phyloP scores from a whole-genome alignment of 2,329 filamentous ascomycete genomes.

The Penicillium sp. region DNA sequence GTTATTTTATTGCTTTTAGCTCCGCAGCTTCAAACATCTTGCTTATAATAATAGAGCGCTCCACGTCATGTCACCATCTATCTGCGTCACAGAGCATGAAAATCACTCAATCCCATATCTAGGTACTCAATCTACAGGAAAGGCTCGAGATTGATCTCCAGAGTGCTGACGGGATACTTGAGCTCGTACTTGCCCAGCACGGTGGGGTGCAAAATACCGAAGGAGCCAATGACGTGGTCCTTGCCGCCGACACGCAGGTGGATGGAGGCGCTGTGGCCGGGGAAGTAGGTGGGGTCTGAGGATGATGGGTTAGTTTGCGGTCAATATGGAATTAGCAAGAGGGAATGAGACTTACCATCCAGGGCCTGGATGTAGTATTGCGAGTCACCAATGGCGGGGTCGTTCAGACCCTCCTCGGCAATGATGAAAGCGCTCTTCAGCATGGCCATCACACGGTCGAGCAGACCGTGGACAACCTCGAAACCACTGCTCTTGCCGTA shows the following conservation, averaged over 20 bases:
- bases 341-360: slow-evolving; percentile 62
- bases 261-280: slow-evolving; percentile 85
- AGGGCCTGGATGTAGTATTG: slow-evolving; percentile 96
- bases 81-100: slow-evolving; percentile 27
- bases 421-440: slow-evolving; percentile 81
- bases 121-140: slow-evolving; percentile 68
- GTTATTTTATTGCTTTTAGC: slow-evolving; percentile 28
- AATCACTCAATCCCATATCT: slow-evolving; percentile 7
- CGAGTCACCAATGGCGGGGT: slow-evolving; percentile 63
- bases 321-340: neutral
- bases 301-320: slow-evolving; percentile 7
- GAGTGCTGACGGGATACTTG: slow-evolving; percentile 87
- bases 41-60: slow-evolving; percentile 20
- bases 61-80: slow-evolving; percentile 36
- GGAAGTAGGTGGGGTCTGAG: slow-evolving; percentile 83
- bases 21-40: slow-evolving; percentile 22
- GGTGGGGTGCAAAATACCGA: slow-evolving; percentile 91
- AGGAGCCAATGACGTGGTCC: slow-evolving; percentile 79
- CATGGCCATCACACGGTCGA: slow-evolving; percentile 93
- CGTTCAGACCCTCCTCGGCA: slow-evolving; percentile 71
- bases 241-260: slow-evolving; percentile 77
- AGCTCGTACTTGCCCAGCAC: slow-evolving; percentile 94
- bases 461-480: slow-evolving; percentile 90
- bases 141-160: slow-evolving; percentile 93
- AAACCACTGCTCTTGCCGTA: slow-evolving; percentile 95